Conservation (phyloP, 2,329 filamentous ascomycete species). For the Colletotrichum abscissum region DNA sequence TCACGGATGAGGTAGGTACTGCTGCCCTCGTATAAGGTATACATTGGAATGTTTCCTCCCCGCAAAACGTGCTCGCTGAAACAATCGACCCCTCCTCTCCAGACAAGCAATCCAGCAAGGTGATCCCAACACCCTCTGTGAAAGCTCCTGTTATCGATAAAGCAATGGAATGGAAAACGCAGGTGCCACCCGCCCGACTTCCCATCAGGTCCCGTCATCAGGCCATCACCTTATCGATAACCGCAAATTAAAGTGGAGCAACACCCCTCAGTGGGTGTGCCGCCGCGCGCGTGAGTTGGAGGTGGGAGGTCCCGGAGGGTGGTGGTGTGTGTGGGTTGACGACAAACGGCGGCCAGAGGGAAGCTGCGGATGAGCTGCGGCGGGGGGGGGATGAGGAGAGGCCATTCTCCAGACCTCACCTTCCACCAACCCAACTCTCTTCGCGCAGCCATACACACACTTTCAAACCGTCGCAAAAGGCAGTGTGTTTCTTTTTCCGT, state of each 20-base stretch:
- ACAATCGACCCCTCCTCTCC: constrained; percentile 31
- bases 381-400: background rate
- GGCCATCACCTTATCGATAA: constrained; percentile 30
- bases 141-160: constrained; percentile 30
- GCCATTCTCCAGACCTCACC: background rate
- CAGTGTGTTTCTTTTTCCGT: background rate
- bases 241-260: background rate
- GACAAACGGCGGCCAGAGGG: constrained; percentile 5
- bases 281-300: background rate
- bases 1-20: background rate
- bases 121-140: background rate
- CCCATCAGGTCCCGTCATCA: no score
- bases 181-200: no score
- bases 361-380: constrained; percentile 20
- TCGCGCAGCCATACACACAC: background rate
- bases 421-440: background rate
- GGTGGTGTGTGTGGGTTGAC: background rate
- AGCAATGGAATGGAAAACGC: background rate
- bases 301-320: background rate
- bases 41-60: constrained; percentile 9
- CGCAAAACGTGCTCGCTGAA: constrained; percentile 25
- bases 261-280: constrained; percentile 14
- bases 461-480: background rate
- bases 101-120: constrained; percentile 9
- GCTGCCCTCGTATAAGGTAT: no score